Base-by-base conservation (phyloP, 768 basidiomycete genomes). In the Boletus rubropictus region DNA sequence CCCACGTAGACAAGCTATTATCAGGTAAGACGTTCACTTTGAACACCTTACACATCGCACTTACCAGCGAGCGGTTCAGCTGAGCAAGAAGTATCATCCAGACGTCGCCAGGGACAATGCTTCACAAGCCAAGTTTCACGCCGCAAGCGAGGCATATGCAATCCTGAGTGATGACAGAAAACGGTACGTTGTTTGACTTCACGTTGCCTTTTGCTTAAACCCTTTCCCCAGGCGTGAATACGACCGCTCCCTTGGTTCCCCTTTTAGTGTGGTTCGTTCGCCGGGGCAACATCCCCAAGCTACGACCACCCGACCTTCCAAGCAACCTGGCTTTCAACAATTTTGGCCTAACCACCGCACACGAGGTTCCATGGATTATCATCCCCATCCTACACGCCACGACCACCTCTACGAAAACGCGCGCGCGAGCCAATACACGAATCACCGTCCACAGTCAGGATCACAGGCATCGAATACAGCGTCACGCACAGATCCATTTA, bases 21-120 rank as follows among this genome's bases (percentile, higher is more conserved):
- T 31, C 64, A 62, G 50, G 64, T 67, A 35, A 50, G 41, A 31
- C 4, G 1, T 2, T 4, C 20, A 0, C 7, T 14, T 7, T 7
- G 1, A 17, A 35, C 28, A 9, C 12, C n/a, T 2, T 20, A 0
- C 14, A 5, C 18, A 10, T 34, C 17, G 17, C n/a, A 24, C 39
- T 52, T 44, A 48, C 39, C 21, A 1, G 11, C 37, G 25, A 49
- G 17, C 27, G 4, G 4, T 14, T 2, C 34, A 77, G 76, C 56
- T 78, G 42, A 77, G 75, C 67, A 78, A 78, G 48, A 51, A 61
- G 50, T 66, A 68, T 40, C 77, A 78, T 44, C 76, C 76, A 1
- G 76, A 77, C 53, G 54, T 72, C 8, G 65, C 65, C 43, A 60
- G 64, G 29, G 74, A 76, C 42, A 59, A 58, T 6, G 38, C 49